Evolutionary conservation across 2,329 filamentous ascomycete genomes (phyloP).

Genomic region (Tolypocladium cylindrosporum): DNA sequence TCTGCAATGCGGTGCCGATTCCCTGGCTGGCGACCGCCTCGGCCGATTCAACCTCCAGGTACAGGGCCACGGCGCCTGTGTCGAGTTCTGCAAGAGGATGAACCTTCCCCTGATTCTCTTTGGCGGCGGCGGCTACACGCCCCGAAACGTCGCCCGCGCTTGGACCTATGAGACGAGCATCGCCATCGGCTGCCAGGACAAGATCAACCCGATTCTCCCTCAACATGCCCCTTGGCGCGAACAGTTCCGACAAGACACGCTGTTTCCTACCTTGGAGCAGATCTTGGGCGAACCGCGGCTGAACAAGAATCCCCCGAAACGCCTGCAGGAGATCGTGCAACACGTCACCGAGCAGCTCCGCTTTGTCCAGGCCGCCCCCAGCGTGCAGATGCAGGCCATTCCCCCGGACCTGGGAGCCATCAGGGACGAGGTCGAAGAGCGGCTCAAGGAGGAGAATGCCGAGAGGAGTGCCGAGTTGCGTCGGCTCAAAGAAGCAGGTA

Average conservation of each 20-base stretch:
- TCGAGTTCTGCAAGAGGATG: slow-evolving; percentile 76
- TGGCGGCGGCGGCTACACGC: slow-evolving; percentile 92
- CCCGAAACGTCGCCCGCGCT: slow-evolving; percentile 87
- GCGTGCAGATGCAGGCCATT: slow-evolving; percentile 73
- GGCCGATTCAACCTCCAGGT: slow-evolving; percentile 97
- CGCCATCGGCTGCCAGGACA: slow-evolving; percentile 63
- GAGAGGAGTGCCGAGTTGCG: slow-evolving; percentile 46
- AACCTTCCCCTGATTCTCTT: slow-evolving; percentile 78
- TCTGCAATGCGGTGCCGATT: slow-evolving; percentile 92
- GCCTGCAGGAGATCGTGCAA: slow-evolving; percentile 64
- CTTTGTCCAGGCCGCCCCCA: slow-evolving; percentile 77
- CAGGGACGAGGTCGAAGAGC: slow-evolving; percentile 58
- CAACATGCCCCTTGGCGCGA: slow-evolving; percentile 74
- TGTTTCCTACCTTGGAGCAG: slow-evolving; percentile 79
- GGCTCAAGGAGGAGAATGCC: slow-evolving; percentile 54
- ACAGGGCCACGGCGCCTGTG: slow-evolving; percentile 83
- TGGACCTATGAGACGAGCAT: slow-evolving; percentile 97
- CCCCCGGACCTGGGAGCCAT: slow-evolving; percentile 65
- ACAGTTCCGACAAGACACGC: slow-evolving; percentile 77
- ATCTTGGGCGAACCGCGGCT: slow-evolving; percentile 56
- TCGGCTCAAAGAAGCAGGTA: slow-evolving; percentile 43
- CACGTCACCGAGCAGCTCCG: slow-evolving; percentile 77
- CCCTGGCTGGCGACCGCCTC: slow-evolving; percentile 82
- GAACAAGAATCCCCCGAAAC: slow-evolving; percentile 72
- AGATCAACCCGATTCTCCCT: slow-evolving; percentile 65